Percentiles rank a stretch among this genome's conserved stretches.
phyloP scores from a whole-genome alignment of 371 early-diverging fungal genomes.

The Haplosporangium sp. region DNA sequence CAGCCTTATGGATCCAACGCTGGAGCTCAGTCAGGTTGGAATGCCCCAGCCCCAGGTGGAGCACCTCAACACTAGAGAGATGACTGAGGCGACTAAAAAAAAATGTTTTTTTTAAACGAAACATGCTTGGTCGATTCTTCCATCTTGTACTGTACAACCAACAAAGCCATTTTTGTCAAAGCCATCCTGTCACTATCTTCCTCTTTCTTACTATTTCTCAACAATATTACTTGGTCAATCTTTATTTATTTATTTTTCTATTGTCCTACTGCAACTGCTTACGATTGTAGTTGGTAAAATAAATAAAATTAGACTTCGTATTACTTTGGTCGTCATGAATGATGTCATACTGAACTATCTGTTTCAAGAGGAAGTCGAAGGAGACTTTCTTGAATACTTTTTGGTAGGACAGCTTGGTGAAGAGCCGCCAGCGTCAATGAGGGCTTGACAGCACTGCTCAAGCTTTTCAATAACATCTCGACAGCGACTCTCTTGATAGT shows the following conservation, averaged over 20 bases:
- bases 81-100: not conserved
- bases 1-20: constrained; percentile 20
- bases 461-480: constrained; percentile 65
- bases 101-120: no score
- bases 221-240: no score
- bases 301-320: no score
- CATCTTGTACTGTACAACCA: not conserved
- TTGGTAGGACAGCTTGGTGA: constrained; percentile 74
- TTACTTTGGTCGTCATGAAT: no score
- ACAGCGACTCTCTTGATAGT: constrained; percentile 78
- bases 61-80: constrained; percentile 26
- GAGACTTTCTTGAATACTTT: constrained; percentile 53
- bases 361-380: not conserved
- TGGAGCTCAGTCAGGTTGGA: constrained; percentile 39
- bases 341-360: no score
- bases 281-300: no score
- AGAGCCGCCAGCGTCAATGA: constrained; percentile 66
- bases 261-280: no score
- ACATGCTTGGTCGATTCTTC: not conserved
- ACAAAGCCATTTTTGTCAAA: not conserved
- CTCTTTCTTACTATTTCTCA: not conserved
- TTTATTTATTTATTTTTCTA: no score
- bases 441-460: constrained; percentile 68
- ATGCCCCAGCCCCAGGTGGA: constrained; percentile 25
- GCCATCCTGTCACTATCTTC: not conserved